Base-by-base conservation (phyloP, 2,329 filamentous ascomycete genomes). In the Neonectria punicea region DNA sequence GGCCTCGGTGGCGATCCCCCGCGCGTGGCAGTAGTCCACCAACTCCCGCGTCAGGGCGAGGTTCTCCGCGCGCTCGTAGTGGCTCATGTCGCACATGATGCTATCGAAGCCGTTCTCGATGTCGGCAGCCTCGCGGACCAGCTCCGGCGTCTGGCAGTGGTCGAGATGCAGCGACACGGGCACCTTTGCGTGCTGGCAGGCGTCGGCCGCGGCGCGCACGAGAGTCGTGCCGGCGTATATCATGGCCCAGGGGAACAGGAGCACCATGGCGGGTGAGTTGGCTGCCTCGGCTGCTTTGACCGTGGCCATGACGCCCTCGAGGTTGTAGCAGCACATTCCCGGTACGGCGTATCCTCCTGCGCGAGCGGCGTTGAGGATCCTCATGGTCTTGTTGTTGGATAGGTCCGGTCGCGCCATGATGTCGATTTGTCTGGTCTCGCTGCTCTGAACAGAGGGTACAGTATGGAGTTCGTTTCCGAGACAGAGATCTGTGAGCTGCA, bases 31-130 rank as follows among this genome's bases (percentile, higher is more conserved):
- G 71, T 89, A 88, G 14, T 77, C 78, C 3, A 89, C 88, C 59
- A 92, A 78, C 62, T 90, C 86, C 58, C 82, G 83, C 16, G 90
- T 92, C 74, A 85, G 82, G 1, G 83, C 80, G 30, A 93, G 80
- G 71, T 93, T 93, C 78, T 92, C 90, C 54, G 85, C 89, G 68
- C 88, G 89, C 68, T 91, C 89, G 74, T 91, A 89, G 74, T 92
- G 90, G 65, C 84, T 88, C 90, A 93, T 93, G 77, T 93, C 91
- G 0, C 92, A 88, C 91, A 93, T 93, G 76, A 93, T 92, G 61
- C 83, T 86, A 74, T 93, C 90, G 70, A 92, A 92, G 50, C 61
- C 61, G 5, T 36, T n/a, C n/a, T 61, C 47, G 2, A 70, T 62
- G 39, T 70, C 67, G 2, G 87, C 87, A 0, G 88, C 88, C 0